Base-by-base conservation (phyloP, 495 filamentous ascomycete species). In the Penicillium goetzii region DNA sequence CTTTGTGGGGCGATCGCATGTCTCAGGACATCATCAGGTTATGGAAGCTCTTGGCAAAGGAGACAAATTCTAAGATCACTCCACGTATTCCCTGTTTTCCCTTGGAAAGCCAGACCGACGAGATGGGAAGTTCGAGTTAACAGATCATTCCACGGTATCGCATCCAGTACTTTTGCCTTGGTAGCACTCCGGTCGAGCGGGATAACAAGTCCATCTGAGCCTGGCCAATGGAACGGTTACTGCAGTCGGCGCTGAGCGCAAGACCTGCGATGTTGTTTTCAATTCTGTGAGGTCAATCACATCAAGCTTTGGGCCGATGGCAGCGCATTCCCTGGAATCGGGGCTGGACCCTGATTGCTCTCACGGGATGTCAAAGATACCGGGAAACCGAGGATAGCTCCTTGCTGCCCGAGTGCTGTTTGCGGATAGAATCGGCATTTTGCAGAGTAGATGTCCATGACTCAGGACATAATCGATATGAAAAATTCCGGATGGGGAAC, bases 221-320 rank as follows among this genome's bases (percentile, higher is more conserved):
- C 19, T 21, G 26, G 60, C 58, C 59, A 64, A 66, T 73, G 68
- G 58, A n/a, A 73, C 71, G 47, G 68, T 73, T 71, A 72, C 71
- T 45, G 60, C 47, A 34, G 49, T 64, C 21, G 12, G 25, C 40
- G 26, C 52, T 15, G 19, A 50, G 26, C 10, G 4, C 33, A 41
- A 51, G 45, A 41, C 28, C 11, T 43, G 55, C 38, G 2, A 55
- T 51, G 38, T 60, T 47, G 41, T 51, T 41, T 23, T 52, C 28
- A 19, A 23, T 33, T 53, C n/a, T 19, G 17, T 34, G 32, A 49
- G 49, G 49, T n/a, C 43, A n/a, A 28, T 5, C 32, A 15, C 21
- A 6, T 11, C 33, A 40, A 52, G 26, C 4, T 45, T 41, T 59
- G 58, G 43, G n/a, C 17, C 23, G 30, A 34, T 55, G 15, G 15